Percentiles rank a stretch among this genome's conserved stretches.
Conservation (phyloP, 352 stramenopile species). For the Phytophthora pseudosyringae region DNA sequence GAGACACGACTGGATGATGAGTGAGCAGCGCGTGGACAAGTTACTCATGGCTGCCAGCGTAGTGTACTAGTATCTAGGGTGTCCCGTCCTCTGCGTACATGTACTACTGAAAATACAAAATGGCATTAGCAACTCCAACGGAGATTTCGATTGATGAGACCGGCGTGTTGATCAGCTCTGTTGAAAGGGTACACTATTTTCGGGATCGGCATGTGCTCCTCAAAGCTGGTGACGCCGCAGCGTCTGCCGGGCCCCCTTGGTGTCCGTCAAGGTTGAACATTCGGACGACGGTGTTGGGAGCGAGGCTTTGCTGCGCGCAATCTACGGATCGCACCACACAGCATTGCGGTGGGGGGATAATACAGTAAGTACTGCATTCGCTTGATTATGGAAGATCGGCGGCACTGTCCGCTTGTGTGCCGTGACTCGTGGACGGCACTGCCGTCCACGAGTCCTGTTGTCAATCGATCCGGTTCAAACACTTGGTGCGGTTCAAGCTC, state of each 20-base stretch:
- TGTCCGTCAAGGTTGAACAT: constrained; percentile 9
- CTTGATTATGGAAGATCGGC: constrained; percentile 18
- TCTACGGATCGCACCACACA: not conserved
- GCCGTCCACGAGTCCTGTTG: constrained; percentile 1
- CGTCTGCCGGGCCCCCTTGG: constrained; percentile 5
- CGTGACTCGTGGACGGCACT: not conserved
- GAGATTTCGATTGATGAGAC: not conserved
- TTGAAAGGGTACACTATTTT: too few species aligned
- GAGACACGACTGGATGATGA: not conserved
- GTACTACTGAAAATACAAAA: not conserved
- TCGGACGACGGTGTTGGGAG: not conserved
- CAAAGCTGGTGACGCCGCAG: constrained; percentile 11
- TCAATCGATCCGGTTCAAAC: constrained; percentile 20
- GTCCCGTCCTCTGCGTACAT: too few species aligned
- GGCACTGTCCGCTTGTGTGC: constrained; percentile 1
- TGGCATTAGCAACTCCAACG: not conserved
- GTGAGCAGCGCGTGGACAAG: not conserved
- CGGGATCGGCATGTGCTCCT: not conserved
- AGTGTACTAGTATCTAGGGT: not conserved
- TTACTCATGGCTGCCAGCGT: not conserved
- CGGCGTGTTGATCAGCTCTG: not conserved
- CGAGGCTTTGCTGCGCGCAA: constrained; percentile 13
- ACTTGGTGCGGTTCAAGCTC: constrained; percentile 11
- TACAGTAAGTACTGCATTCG: not conserved
- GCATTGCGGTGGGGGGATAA: not conserved